Percentiles rank a stretch among this genome's conserved stretches.
Conservation (phyloP, 2,329 filamentous ascomycete species). For the Trichoderma pleuroti region DNA sequence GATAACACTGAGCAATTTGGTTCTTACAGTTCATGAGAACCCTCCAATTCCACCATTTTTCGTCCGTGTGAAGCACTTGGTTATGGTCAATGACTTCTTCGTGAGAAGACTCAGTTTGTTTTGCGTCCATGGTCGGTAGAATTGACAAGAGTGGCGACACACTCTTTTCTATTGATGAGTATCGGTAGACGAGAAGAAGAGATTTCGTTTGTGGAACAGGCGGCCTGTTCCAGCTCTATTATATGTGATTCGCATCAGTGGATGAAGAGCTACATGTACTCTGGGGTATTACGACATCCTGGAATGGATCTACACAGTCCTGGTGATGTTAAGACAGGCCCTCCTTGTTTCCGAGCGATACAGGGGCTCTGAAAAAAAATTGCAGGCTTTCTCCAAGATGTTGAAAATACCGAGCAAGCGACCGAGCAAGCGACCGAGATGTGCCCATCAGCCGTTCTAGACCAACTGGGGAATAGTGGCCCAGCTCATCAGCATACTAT, state of each 20-base stretch:
- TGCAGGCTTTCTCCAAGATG: background rate
- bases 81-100: background rate
- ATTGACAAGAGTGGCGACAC: background rate
- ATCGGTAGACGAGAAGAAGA: background rate
- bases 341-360: background rate
- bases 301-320: background rate
- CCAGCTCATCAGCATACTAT: background rate
- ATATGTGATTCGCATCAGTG: background rate
- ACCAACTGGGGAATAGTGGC: background rate
- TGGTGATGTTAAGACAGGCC: background rate
- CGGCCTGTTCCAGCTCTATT: background rate
- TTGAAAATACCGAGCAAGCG: background rate
- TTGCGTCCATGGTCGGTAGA: background rate
- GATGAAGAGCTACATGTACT: background rate
- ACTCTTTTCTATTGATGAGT: background rate
- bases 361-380: background rate
- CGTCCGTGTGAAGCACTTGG: background rate
- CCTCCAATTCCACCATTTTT: background rate
- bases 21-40: background rate
- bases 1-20: background rate
- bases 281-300: background rate
- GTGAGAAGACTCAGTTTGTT: background rate
- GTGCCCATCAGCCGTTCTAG: background rate
- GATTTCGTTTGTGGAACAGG: background rate
- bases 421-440: background rate